These are phyloP conservation scores for Penicillium capsulatum DNA, from an alignment of 2,329 filamentous ascomycete species.

Conservation along the genomic window DNA sequence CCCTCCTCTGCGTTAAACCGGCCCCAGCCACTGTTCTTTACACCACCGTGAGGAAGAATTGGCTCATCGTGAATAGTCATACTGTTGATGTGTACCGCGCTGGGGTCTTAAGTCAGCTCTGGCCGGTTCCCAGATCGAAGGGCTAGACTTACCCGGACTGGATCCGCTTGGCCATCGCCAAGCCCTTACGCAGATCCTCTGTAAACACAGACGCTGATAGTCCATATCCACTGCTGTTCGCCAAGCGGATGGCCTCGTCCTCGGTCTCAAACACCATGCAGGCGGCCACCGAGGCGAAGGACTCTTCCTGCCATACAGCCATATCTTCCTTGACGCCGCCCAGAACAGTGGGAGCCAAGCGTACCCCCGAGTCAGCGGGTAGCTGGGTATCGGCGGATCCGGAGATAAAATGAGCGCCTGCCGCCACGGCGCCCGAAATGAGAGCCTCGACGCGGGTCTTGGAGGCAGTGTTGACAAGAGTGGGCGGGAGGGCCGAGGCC, in stretches of 20 bases:
- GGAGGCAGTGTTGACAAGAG: constrained; percentile 44
- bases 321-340: constrained; percentile 63
- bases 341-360: constrained; percentile 62
- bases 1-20: constrained; percentile 53
- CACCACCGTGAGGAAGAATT: constrained; percentile 58
- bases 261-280: constrained; percentile 57
- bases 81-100: constrained; percentile 59
- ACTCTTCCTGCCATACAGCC: constrained; percentile 69
- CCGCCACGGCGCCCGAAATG: constrained; percentile 26
- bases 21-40: constrained; percentile 58
- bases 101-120: constrained; percentile 5
- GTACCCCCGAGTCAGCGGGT: constrained; percentile 22
- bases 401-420: constrained; percentile 32
- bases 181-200: constrained; percentile 55
- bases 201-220: constrained; percentile 69
- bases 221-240: constrained; percentile 77
- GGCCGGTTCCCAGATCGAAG: constrained; percentile 5
- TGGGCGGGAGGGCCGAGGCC: constrained; percentile 33
- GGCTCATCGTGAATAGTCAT: constrained; percentile 63
- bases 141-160: constrained; percentile 54
- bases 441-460: constrained; percentile 41
- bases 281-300: constrained; percentile 68
- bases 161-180: constrained; percentile 57
- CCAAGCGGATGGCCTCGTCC: constrained; percentile 66
- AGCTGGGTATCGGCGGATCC: constrained; percentile 15